Percentiles rank a stretch among this genome's conserved stretches.
Conservation (phyloP, 495 filamentous ascomycete species). For the Daldinia childiae region DNA sequence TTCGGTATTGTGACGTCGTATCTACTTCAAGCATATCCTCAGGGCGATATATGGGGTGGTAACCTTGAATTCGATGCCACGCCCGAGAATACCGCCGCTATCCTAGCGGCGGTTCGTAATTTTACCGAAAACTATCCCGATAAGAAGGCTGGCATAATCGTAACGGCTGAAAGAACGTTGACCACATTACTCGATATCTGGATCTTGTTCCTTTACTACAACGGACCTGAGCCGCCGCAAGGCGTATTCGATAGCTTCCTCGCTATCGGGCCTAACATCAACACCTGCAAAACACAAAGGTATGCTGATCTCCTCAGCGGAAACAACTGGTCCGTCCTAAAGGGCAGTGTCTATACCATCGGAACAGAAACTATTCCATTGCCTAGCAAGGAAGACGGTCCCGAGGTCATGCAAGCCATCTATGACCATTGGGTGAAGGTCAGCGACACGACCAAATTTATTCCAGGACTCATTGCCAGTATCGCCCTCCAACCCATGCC, state of each 20-base stretch:
- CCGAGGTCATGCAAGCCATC: constrained; percentile 56
- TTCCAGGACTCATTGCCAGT: constrained; percentile 59
- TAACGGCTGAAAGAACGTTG: constrained; percentile 61
- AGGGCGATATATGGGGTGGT: constrained; percentile 64
- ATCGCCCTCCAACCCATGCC: constrained; percentile 68
- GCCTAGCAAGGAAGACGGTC: constrained; percentile 48
- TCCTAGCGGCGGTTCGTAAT: constrained; percentile 61
- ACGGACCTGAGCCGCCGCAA: constrained; percentile 63
- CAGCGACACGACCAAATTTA: constrained; percentile 51
- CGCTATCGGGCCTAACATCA: constrained; percentile 57
- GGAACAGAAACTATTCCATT: constrained; percentile 67
- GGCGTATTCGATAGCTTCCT: constrained; percentile 67
- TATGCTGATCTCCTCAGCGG: constrained; percentile 61
- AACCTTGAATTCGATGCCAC: constrained; percentile 59
- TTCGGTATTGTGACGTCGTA: constrained; percentile 63
- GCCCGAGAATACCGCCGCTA: constrained; percentile 50
- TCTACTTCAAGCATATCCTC: constrained; percentile 57
- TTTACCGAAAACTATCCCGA: constrained; percentile 62
- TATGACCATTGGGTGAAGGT: constrained; percentile 64
- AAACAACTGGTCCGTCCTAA: constrained; percentile 52
- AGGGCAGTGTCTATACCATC: constrained; percentile 62
- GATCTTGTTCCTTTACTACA: constrained; percentile 72
- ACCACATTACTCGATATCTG: constrained; percentile 59
- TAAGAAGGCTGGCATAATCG: constrained; percentile 63
- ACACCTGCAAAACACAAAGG: constrained; percentile 60